Percentiles rank a stretch among this genome's conserved stretches.
phyloP scores from a whole-genome alignment of 352 stramenopile species.

The Globisporangium yorkense region DNA sequence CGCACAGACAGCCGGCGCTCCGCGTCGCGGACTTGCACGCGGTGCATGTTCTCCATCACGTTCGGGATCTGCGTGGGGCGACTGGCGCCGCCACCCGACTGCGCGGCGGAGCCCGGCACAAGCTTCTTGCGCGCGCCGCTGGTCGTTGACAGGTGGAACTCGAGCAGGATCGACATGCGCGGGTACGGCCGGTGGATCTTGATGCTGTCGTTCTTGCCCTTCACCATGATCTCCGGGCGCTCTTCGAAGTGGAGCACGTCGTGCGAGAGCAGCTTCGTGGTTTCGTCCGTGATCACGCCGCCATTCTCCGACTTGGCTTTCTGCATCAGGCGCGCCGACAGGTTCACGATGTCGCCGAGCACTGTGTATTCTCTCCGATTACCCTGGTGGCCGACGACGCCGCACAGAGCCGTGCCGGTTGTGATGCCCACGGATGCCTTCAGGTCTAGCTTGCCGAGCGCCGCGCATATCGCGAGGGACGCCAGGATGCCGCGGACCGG shows the following conservation, averaged over 20 bases:
- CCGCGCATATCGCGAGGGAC: slow-evolving; percentile 79
- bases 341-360: slow-evolving; percentile 92
- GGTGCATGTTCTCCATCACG: slow-evolving; percentile 84
- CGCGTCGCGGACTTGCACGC: slow-evolving; percentile 77
- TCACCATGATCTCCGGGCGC: slow-evolving; percentile 85
- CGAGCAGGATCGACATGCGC: slow-evolving; percentile 78
- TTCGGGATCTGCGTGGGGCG: slow-evolving; percentile 54
- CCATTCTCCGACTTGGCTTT: slow-evolving; percentile 79
- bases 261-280: slow-evolving; percentile 78
- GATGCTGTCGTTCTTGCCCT: slow-evolving; percentile 90
- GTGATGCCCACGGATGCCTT: slow-evolving; percentile 91
- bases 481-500: slow-evolving; percentile 85
- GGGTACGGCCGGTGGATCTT: slow-evolving; percentile 85
- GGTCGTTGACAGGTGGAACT: slow-evolving; percentile 56
- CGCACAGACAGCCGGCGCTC: slow-evolving; percentile 55
- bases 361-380: slow-evolving; percentile 93
- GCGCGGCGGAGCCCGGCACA: neutral
- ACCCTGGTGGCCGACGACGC: slow-evolving; percentile 87
- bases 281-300: slow-evolving; percentile 84
- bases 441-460: slow-evolving; percentile 50
- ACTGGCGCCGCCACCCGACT: neutral
- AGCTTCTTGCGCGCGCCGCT: slow-evolving; percentile 10
- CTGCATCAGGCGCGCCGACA: slow-evolving; percentile 91
- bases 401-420: slow-evolving; percentile 88
- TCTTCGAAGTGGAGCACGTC: slow-evolving; percentile 89